Base-by-base conservation (phyloP, 495 filamentous ascomycete genomes). In the Pyrenula massariospora region DNA sequence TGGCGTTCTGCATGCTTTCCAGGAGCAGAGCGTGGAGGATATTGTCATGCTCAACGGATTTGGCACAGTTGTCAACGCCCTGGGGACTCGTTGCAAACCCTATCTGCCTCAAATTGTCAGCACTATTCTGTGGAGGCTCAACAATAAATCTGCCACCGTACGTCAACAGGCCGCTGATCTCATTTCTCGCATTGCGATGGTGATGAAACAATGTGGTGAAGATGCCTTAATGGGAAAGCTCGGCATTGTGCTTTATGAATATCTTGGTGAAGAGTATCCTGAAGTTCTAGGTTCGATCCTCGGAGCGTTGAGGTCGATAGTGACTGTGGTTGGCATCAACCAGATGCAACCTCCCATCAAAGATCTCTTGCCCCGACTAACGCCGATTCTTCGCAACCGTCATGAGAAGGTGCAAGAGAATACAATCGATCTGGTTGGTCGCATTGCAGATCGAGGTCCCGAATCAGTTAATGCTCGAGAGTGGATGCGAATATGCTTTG, bases 351-450 rank as follows among this genome's bases (percentile, higher is more conserved):
- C 94, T 11, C 91, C 94, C n/a, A 96, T 99, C 68, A 88, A 90
- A 60, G 94, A 99, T 65, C 81, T 99, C 8, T 83, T 99, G 2
- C 94, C 94, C 10, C 89, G 94, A 24, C 83, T 99, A 22, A 97
- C 93, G 1, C 93, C 93, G 15, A 98, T 98, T 65, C 77, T 99
- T 51, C 89, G 94, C 55, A 99, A 99, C 72, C 88, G 94, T 52
- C 94, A 99, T 76, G 94, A 99, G 68, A 99, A 99, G 71, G 94
- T 99, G 48, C 94, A 99, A 68, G 94, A 99, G 62, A 99, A 99
- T 70, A 96, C 93, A n/a, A 97, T 99, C 63, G 94, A 99, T 66
- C 78, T 99, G 2, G 93, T 99, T 50, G 94, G 94, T 60, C 93
- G 94, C 77, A 97, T 97, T 62, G 94, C 94, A 48, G 94, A 99